Base-by-base conservation (phyloP, 345 rosid genomes). In the Sisymbrium irio region DNA sequence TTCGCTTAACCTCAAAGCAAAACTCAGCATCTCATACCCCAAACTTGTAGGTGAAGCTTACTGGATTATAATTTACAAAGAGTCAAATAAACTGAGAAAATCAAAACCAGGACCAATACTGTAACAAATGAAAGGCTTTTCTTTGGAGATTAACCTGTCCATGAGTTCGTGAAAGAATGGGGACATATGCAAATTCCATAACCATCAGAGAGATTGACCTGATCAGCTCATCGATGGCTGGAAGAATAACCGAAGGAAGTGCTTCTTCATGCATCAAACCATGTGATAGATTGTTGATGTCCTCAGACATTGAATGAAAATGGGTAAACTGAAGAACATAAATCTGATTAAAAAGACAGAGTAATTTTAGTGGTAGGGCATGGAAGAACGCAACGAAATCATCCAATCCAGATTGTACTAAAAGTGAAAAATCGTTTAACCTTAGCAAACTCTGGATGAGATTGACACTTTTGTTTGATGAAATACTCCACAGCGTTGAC, bases 151-250 rank as follows among this genome's bases (percentile, higher is more conserved):
- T 75, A 81, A 93, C 98, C 97, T 92, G 98, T 54, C 99, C 99
- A 80, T 95, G 99, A 49, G 98, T 92, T 67, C 94, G 89, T 63
- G 98, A 95, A 79, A 95, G 98, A 98, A 95, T 92, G 22, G 98
- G 79, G 74, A 86, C 45, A 3, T 81, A 62, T 0, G 97, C 96
- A 80, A 85, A 81, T 42, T 79, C 89, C 78, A 83, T 85, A 53
- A 96, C 92, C 81, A 89, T 74, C 7, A 77, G 65, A 75, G 84
- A 80, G 18, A 87, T 74, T 3, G 85, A 91, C 71, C 77, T 72
- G 27, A 89, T 87, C 79, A 92, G 72, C 68, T 85, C 68, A 77
- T 87, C 98, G 94, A 95, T 86, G 17, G 77, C 67, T 18, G 97
- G 98, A 73, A 87, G 78, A 62, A 92, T 77, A 56, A 90, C 94